Percentiles rank a stretch among this genome's conserved stretches.
phyloP scores from a whole-genome alignment of 2,329 filamentous ascomycete genomes.

The Esteya vermicola region DNA sequence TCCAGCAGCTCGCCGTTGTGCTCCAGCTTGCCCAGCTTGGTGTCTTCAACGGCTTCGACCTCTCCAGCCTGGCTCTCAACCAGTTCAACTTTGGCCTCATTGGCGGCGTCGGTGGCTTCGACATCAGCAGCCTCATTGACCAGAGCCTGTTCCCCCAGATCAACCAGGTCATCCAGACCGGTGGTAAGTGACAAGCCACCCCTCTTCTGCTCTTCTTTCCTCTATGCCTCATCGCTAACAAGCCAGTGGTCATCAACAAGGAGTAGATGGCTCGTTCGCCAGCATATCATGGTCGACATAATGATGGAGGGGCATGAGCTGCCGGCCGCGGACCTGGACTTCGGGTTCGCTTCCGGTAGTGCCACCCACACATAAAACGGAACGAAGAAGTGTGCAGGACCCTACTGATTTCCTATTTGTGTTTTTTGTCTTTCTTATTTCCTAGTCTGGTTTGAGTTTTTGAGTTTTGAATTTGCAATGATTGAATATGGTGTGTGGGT shows the following conservation, averaged over 20 bases:
- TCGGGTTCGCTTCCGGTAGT: too few species aligned
- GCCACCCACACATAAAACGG: too few species aligned
- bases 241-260: too few species aligned
- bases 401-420: slow-evolving; percentile 1
- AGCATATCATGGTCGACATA: too few species aligned
- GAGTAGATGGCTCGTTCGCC: too few species aligned
- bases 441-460: too few species aligned
- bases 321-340: too few species aligned
- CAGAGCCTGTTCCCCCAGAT: slow-evolving; percentile 12
- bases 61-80: slow-evolving; percentile 13
- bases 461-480: too few species aligned
- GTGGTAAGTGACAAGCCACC: slow-evolving; percentile 4
- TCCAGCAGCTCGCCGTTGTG: slow-evolving; percentile 11
- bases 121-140: slow-evolving; percentile 13
- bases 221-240: neutral
- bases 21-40: slow-evolving; percentile 16
- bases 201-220: neutral
- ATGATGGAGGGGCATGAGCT: too few species aligned
- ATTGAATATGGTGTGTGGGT: too few species aligned
- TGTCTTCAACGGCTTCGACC: slow-evolving; percentile 16
- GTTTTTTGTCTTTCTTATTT: neutral
- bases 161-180: slow-evolving; percentile 8
- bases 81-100: slow-evolving; percentile 11
- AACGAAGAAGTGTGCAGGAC: neutral
- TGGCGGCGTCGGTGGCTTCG: slow-evolving; percentile 14